phyloP scores from a whole-genome alignment of 805 yeast species.

The Isabelozyma rhagii region DNA sequence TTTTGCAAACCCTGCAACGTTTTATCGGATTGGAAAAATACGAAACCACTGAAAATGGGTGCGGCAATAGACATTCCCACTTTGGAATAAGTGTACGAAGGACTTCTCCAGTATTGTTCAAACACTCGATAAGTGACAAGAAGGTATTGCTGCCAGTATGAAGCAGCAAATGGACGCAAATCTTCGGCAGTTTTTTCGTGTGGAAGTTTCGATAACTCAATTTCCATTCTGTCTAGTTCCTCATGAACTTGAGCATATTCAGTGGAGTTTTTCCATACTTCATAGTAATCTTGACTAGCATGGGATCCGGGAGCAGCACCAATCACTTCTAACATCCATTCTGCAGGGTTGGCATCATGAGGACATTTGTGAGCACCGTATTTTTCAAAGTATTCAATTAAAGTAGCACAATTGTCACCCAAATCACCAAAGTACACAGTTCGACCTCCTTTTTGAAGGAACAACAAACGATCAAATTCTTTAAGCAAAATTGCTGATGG shows the following conservation, averaged over 20 bases:
- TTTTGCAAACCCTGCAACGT: slow-evolving; percentile 41
- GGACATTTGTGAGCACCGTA: slow-evolving; percentile 70
- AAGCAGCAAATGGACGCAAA: slow-evolving; percentile 11
- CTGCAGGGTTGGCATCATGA: slow-evolving; percentile 68
- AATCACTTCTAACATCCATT: slow-evolving; percentile 26
- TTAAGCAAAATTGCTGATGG: slow-evolving; percentile 74
- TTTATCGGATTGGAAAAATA: slow-evolving; percentile 52
- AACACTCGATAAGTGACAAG: slow-evolving; percentile 29
- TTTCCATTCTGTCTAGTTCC: slow-evolving; percentile 17
- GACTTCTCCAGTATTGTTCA: slow-evolving; percentile 35
- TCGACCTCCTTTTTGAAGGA: slow-evolving; percentile 67
- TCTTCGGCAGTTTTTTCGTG: slow-evolving; percentile 10
- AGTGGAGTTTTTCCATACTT: slow-evolving; percentile 20
- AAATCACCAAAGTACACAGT: slow-evolving; percentile 76
- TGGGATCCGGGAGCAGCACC: slow-evolving; percentile 30
- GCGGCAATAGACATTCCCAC: slow-evolving; percentile 34
- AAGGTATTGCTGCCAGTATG: slow-evolving; percentile 17
- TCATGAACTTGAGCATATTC: slow-evolving; percentile 10
- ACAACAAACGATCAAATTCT: slow-evolving; percentile 70
- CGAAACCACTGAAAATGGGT: slow-evolving; percentile 65
- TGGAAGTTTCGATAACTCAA: slow-evolving; percentile 16
- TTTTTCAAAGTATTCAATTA: slow-evolving; percentile 63
- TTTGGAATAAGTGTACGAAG: slow-evolving; percentile 48
- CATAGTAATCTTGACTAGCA: slow-evolving; percentile 20
- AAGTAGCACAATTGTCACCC: slow-evolving; percentile 53